Evolutionary conservation across 768 basidiomycete genomes (phyloP).

Genomic region (Lentinula sp.): DNA sequence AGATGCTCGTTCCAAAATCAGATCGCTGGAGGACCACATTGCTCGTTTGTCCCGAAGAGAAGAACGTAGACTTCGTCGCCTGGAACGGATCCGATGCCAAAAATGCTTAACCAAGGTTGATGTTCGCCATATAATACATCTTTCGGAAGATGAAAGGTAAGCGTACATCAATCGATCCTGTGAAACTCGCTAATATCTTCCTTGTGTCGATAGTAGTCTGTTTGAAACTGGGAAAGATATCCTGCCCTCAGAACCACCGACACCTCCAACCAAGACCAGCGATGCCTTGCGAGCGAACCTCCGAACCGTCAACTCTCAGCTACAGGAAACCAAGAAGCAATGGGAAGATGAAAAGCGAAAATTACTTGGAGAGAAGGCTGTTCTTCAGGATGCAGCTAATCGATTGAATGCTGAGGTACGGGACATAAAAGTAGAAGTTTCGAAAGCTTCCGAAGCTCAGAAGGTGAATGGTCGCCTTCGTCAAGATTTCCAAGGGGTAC

Average conservation of each 20-base stretch:
- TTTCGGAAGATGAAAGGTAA: conserved; percentile 59
- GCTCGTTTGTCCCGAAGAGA: conserved; percentile 61
- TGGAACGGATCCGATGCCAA: conserved; percentile 60
- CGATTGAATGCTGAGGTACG: conserved; percentile 60
- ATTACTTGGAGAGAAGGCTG: conserved; percentile 64
- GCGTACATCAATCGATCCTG: background rate
- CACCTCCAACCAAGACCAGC: conserved; percentile 61
- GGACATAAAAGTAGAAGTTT: conserved; percentile 50
- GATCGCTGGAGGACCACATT: conserved; percentile 60
- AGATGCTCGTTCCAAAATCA: conserved; percentile 58
- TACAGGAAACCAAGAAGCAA: conserved; percentile 56
- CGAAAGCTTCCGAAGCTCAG: conserved; percentile 46
- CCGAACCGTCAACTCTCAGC: conserved; percentile 53
- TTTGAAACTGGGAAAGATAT: conserved; percentile 42
- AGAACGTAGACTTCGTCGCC: conserved; percentile 56
- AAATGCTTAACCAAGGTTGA: conserved; percentile 66
- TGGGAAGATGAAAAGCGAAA: conserved; percentile 66
- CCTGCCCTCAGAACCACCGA: conserved; percentile 54
- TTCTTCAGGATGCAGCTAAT: conserved; percentile 65
- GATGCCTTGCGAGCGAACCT: conserved; percentile 60
- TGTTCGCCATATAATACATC: conserved; percentile 32
- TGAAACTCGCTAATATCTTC: conserved; percentile 3
- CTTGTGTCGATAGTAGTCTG: conserved; percentile 32
- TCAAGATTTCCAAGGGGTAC: conserved; percentile 50
- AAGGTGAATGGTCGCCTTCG: conserved; percentile 42